Base-by-base conservation (phyloP, 129 eudicot species). In the Arctium minus region DNA sequence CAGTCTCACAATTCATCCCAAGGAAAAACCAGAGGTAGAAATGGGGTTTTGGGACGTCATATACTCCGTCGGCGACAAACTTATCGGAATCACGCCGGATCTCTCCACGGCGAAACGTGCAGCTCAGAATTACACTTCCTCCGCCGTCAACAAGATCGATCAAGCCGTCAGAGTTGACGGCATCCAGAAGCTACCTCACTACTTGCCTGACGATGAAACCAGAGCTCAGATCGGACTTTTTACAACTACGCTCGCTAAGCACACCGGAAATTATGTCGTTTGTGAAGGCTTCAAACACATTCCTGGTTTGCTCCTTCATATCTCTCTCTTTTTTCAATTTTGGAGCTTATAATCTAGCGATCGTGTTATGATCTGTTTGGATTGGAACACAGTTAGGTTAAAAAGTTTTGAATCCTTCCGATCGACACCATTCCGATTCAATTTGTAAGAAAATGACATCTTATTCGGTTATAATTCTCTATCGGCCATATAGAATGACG, bases 41-140 rank as follows among this genome's bases (percentile, higher is more conserved):
- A 82, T 82, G 86, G 86, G 81, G 71, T 22, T 82, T 82, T 76
- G 81, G 86, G 76, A 82, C 31, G 53, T 30, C 22, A 33, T 82
- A 40, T 65, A 65, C 29, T 74, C 79, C 69, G 15, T 53, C 70
- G 62, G 86, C 62, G 86, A 83, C 30, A 11, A 44, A 13, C 46
- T 29, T 29, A 48, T 75, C 8, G 74, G 68, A 1, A 37, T 15
- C 48, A 62, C 74, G 30, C 79, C 79, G 9, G 50, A 75, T 44
- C 30, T 81, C 0, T 38, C 75, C 8, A 75, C 76, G 6, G 38
- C 31, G 31, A 82, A 67, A 75, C 71, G 74, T 74, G 80, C 27
- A 22, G 27, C 27, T 22, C 27, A 22, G 27, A 22, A 22, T 22
- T 62, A 6, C 78, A 70, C 86, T 8, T 77, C 73, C 29, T 27